These are phyloP conservation scores for Phaeosphaeria sp. DNA, from an alignment of 2,329 filamentous ascomycete genomes.

Conservation along the genomic window DNA sequence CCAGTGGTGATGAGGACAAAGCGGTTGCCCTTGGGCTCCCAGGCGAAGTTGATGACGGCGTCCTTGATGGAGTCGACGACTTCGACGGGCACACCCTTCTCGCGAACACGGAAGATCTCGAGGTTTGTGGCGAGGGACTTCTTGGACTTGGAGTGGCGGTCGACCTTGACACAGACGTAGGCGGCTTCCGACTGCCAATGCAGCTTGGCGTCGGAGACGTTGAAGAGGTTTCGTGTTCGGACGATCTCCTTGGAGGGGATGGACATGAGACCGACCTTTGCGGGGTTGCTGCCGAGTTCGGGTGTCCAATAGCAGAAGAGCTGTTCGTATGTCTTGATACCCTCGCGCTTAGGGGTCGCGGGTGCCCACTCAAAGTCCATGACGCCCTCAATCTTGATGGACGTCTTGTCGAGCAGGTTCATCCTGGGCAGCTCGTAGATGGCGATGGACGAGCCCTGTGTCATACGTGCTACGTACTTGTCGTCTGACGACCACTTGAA, in stretches of 20 bases:
- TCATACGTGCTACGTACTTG: constrained; percentile 94
- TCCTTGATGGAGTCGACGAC: constrained; percentile 98
- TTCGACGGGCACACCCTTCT: constrained; percentile 98
- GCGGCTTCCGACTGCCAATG: constrained; percentile 97
- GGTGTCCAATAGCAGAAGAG: constrained; percentile 99
- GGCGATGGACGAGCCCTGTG: constrained; percentile 85
- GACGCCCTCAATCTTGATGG: constrained; percentile 94
- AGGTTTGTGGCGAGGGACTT: constrained; percentile 96
- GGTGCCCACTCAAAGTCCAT: constrained; percentile 99
- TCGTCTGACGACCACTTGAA: constrained; percentile 99
- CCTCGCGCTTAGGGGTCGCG: constrained; percentile 78
- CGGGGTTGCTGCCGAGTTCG: constrained; percentile 96
- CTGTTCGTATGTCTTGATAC: constrained; percentile 91
- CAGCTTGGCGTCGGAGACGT: constrained; percentile 94
- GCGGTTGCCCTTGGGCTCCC: constrained; percentile 97
- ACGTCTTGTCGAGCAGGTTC: constrained; percentile 87
- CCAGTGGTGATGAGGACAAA: constrained; percentile 97
- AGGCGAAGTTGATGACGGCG: constrained; percentile 98
- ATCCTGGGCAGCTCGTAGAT: constrained; percentile 90
- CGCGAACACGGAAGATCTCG: constrained; percentile 95
- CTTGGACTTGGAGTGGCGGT: constrained; percentile 98
- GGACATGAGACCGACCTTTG: constrained; percentile 95
- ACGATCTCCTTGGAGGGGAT: constrained; percentile 94
- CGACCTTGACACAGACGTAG: constrained; percentile 98
- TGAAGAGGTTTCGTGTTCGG: constrained; percentile 95